These are phyloP conservation scores for Potentilla sterilis DNA, from an alignment of 306 rosid genomes.

Conservation along the genomic window DNA sequence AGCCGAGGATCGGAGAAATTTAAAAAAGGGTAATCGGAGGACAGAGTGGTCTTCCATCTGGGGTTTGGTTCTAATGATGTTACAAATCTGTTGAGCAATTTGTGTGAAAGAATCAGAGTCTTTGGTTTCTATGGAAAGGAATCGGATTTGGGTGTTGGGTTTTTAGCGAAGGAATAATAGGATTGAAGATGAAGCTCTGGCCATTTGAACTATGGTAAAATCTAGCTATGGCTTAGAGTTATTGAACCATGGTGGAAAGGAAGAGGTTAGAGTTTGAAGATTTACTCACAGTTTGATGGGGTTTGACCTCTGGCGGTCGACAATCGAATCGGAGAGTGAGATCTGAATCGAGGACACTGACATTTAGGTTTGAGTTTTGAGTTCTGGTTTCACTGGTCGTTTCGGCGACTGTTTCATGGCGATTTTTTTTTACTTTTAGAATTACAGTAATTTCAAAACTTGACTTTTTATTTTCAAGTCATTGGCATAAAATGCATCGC, in stretches of 20 bases:
- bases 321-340: not conserved
- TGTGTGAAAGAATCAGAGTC: conserved; percentile 27
- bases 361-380: not conserved
- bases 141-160: conserved; percentile 37
- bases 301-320: not conserved
- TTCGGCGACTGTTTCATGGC: not conserved
- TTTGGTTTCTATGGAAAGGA: conserved; percentile 35
- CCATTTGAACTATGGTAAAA: conserved; percentile 16
- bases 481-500: no score
- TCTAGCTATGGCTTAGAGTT: conserved; percentile 5
- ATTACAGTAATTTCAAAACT: no score
- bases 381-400: not conserved
- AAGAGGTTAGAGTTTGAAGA: not conserved
- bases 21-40: conserved; percentile 57
- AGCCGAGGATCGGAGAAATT: conserved; percentile 55
- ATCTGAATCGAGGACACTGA: not conserved
- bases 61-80: conserved; percentile 54
- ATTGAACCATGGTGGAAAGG: not conserved
- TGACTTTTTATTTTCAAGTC: no score
- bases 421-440: no score
- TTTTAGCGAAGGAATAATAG: conserved; percentile 36
- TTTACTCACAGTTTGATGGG: conserved; percentile 7
- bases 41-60: conserved; percentile 66
- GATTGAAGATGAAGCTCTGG: conserved; percentile 32
- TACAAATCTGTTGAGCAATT: conserved; percentile 46